These are phyloP conservation scores for Penicillium sp. DNA, from an alignment of 2,329 filamentous ascomycete genomes.

Conservation along the genomic window DNA sequence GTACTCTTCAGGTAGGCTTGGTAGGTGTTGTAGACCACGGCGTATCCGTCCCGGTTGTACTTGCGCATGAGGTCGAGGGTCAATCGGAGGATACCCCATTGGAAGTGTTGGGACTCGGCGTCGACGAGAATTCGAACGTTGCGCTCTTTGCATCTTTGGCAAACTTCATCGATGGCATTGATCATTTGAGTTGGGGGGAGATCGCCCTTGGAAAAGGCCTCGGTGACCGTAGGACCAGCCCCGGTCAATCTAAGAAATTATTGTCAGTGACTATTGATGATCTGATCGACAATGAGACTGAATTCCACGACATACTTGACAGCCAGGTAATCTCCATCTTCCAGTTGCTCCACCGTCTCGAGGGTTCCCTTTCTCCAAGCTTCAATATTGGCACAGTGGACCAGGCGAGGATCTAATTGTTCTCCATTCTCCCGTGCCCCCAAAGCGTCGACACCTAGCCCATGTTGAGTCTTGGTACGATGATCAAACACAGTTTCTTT, in stretches of 20 bases:
- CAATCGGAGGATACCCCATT: slow-evolving; percentile 82
- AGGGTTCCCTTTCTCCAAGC: slow-evolving; percentile 77
- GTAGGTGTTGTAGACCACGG: slow-evolving; percentile 80
- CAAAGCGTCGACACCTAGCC: slow-evolving; percentile 27
- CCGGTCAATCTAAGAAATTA: slow-evolving; percentile 68
- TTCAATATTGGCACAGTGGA: slow-evolving; percentile 43
- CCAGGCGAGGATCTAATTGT: slow-evolving; percentile 1
- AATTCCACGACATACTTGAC: slow-evolving; percentile 56
- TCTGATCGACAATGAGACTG: background rate
- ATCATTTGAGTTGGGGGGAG: slow-evolving; percentile 69
- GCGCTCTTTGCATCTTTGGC: slow-evolving; percentile 59
- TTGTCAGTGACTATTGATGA: background rate
- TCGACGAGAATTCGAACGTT: slow-evolving; percentile 80
- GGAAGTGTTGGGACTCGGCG: slow-evolving; percentile 80
- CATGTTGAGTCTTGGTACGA: slow-evolving; percentile 32
- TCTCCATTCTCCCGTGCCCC: slow-evolving; percentile 22
- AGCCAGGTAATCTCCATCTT: slow-evolving; percentile 66
- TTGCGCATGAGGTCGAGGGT: slow-evolving; percentile 75
- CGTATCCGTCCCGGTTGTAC: slow-evolving; percentile 71
- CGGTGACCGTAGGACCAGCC: slow-evolving; percentile 73
- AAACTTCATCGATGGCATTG: slow-evolving; percentile 75
- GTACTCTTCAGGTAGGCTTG: slow-evolving; percentile 75
- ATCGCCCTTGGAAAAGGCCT: slow-evolving; percentile 66
- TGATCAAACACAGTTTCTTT: slow-evolving; percentile 73
- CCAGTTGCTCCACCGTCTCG: slow-evolving; percentile 64